A percentile compares a stretch with the other conserved stretches of the same genome.
Conservation (phyloP, 768 basidiomycete species). For the Tulasnella sp. region DNA sequence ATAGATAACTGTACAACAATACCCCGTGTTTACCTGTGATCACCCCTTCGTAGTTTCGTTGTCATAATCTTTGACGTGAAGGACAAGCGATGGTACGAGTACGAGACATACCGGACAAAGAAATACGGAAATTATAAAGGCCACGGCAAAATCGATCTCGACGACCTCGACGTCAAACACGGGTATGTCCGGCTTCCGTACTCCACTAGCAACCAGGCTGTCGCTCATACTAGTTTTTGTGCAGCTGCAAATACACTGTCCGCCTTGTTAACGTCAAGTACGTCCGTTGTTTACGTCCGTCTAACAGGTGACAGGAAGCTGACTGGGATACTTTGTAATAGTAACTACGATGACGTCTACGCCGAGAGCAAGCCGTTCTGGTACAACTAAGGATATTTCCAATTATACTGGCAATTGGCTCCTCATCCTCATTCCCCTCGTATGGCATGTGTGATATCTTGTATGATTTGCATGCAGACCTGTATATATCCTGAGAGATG, state of each 20-base stretch:
- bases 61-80: background rate
- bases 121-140: background rate
- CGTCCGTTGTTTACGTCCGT: background rate
- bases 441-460: too few species aligned
- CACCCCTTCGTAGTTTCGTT: background rate
- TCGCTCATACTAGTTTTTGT: background rate
- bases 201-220: too few species aligned
- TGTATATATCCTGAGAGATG: too few species aligned
- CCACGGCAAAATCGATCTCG: background rate
- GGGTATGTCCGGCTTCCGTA: background rate
- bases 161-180: background rate
- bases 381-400: background rate
- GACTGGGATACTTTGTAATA: background rate
- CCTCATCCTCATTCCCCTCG: too few species aligned
- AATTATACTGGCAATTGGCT: background rate
- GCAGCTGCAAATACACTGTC: background rate
- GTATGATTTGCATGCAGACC: too few species aligned
- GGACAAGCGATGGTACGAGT: background rate
- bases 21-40: too few species aligned
- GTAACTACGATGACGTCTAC: background rate
- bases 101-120: background rate
- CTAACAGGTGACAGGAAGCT: background rate
- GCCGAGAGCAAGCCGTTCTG: background rate
- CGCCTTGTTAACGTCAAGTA: background rate
- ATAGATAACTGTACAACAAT: background rate